Evolutionary conservation across 257 asterid species (phyloP).

Genomic region (Verbena officinalis): DNA sequence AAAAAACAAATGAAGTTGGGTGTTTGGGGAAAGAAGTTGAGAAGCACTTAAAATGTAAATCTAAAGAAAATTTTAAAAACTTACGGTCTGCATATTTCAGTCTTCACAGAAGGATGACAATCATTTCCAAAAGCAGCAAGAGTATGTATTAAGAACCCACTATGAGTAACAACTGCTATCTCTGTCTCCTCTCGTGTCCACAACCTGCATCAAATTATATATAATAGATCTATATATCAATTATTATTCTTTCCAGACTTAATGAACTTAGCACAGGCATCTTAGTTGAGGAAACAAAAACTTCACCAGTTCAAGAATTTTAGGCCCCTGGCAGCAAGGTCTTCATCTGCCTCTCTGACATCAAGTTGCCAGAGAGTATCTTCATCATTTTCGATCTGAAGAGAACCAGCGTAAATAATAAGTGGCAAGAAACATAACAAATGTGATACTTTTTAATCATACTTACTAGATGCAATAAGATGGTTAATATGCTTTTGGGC

Average conservation of each 20-base stretch:
- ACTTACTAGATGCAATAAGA: not conserved
- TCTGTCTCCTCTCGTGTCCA: constrained; percentile 92
- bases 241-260: not conserved
- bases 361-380: constrained; percentile 76
- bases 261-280: not conserved
- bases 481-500: not conserved
- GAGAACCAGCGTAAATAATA: constrained; percentile 25
- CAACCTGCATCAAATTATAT: constrained; percentile 55
- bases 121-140: constrained; percentile 69
- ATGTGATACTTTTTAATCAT: not conserved
- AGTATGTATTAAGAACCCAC: constrained; percentile 76
- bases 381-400: constrained; percentile 79
- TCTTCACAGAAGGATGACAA: constrained; percentile 70
- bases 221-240: not conserved
- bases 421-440: constrained; percentile 16
- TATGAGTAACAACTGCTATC: constrained; percentile 90
- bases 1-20: no score
- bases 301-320: constrained; percentile 75
- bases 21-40: no score
- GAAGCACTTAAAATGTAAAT: not conserved
- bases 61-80: constrained; percentile 25
- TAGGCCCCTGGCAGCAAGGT: constrained; percentile 75
- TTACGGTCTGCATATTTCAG: constrained; percentile 79
- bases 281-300: constrained; percentile 20
- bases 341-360: constrained; percentile 70